A percentile compares a stretch with the other conserved stretches of the same genome.
Conservation (phyloP, 106 monocot species). For the Apostasia shenzhenica region DNA sequence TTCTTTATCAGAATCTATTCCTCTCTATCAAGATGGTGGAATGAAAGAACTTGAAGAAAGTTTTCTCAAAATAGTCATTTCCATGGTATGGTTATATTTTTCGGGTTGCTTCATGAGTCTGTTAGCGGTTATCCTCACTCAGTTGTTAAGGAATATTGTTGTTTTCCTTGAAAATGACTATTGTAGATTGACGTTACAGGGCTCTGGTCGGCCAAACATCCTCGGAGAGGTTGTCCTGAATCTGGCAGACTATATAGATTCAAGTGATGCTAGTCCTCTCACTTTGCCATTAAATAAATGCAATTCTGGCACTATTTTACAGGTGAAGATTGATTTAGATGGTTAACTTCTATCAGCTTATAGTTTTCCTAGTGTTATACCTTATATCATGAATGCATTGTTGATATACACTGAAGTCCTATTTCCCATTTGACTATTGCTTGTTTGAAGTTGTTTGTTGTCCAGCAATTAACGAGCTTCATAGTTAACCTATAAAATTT, state of each 20-base stretch:
- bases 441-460: too few relatives aligned
- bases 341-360: background rate
- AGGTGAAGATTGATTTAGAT: slow-evolving; percentile 27
- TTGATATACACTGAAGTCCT: background rate
- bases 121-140: background rate
- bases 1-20: slow-evolving; percentile 50
- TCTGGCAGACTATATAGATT: slow-evolving; percentile 51
- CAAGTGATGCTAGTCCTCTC: slow-evolving; percentile 50
- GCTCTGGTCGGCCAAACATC: slow-evolving; percentile 43
- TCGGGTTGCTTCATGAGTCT: too few relatives aligned
- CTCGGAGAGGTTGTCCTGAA: slow-evolving; percentile 76
- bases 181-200: slow-evolving; percentile 32
- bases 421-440: background rate
- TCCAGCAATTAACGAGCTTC: too few relatives aligned
- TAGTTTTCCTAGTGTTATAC: background rate
- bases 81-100: slow-evolving; percentile 40
- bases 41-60: slow-evolving; percentile 57
- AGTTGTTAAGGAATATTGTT: background rate
- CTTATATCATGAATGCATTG: background rate
- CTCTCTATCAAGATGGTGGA: slow-evolving; percentile 36
- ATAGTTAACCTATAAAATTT: too few relatives aligned
- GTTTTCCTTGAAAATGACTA: background rate
- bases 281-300: slow-evolving; percentile 59
- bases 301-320: slow-evolving; percentile 56
- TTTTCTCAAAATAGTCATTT: slow-evolving; percentile 60